Conservation (phyloP, 345 rosid species). For the sweet orange (Citrus sinensis) region DVS_A1.0 CM039165.1:31532501-31533000, state of each 20-base stretch:
- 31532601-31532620: background rate
- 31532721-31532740: background rate
- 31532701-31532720: background rate
- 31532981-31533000: too few relatives aligned
- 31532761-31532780: background rate
- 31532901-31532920: background rate
- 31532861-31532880: background rate
- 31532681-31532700: constrained; percentile 7
- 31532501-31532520: constrained; percentile 39
- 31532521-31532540: constrained; percentile 23
- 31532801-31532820: background rate
- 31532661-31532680: background rate
- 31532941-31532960: background rate
- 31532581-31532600: background rate
- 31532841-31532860: background rate
- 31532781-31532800: background rate
- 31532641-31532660: too few relatives aligned
- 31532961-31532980: background rate
- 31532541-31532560: constrained; percentile 14
- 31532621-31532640: background rate
- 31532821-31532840: background rate
- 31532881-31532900: background rate
- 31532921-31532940: background rate
- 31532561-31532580: background rate
- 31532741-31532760: background rate